These are phyloP conservation scores for Neurospora discreta DNA, from an alignment of 495 filamentous ascomycete genomes.

Conservation along the genomic window DNA sequence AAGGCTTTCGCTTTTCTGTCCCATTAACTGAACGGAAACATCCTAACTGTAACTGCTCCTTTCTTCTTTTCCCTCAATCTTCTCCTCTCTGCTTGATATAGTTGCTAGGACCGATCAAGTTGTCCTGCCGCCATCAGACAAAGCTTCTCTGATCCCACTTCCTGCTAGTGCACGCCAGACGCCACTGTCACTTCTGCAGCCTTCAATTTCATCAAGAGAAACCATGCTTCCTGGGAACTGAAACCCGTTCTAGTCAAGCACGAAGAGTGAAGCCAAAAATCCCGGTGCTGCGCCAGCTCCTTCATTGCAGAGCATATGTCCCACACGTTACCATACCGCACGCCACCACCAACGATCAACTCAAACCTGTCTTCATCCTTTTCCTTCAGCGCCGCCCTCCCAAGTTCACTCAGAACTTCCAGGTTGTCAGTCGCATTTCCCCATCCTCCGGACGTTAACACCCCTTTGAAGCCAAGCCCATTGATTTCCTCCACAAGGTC, in stretches of 20 bases:
- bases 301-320: not conserved
- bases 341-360: constrained; percentile 32
- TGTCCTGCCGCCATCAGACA: not conserved
- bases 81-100: not conserved
- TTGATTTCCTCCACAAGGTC: constrained; percentile 15
- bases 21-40: not conserved
- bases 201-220: not conserved
- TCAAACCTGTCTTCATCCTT: constrained; percentile 11
- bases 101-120: not conserved
- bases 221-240: not conserved
- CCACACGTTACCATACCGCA: constrained; percentile 22
- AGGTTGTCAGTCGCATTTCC: constrained; percentile 22
- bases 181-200: not conserved
- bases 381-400: constrained; percentile 4
- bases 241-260: too few relatives aligned
- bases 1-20: not conserved
- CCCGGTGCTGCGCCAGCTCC: not conserved
- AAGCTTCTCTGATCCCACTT: not conserved
- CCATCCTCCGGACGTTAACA: constrained; percentile 32
- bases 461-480: constrained; percentile 22
- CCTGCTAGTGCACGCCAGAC: not conserved
- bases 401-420: constrained; percentile 15
- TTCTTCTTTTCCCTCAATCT: not conserved
- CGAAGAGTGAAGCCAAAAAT: constrained; percentile 25
- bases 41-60: not conserved